A percentile compares a stretch with the other conserved stretches of the same genome.
Evolutionary conservation across 2,329 filamentous ascomycete species (phyloP).

Genomic region (Xylaria sp.): DNA sequence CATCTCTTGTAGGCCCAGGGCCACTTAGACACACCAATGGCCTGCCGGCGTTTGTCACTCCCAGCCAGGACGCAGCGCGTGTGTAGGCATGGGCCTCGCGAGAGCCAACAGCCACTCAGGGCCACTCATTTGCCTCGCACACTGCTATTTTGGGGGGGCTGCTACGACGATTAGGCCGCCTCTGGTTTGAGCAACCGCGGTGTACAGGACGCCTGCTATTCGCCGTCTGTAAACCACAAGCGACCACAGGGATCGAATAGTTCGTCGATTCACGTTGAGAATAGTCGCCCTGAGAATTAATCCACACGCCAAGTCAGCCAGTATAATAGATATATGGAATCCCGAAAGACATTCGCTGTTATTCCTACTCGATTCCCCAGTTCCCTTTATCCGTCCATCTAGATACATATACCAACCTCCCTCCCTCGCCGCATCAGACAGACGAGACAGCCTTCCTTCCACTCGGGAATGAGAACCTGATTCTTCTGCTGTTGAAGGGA

Average conservation of each 20-base stretch:
- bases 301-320: neutral
- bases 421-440: conserved; percentile 35
- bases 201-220: conserved; percentile 32
- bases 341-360: conserved; percentile 36
- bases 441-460: conserved; percentile 16
- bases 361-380: conserved; percentile 32
- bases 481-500: conserved; percentile 44
- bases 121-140: conserved; percentile 45
- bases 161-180: conserved; percentile 41
- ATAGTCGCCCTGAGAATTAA: conserved; percentile 23
- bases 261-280: conserved; percentile 31
- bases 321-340: conserved; percentile 47
- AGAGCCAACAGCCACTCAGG: conserved; percentile 42
- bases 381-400: conserved; percentile 16
- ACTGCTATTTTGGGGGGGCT: conserved; percentile 45
- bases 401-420: neutral
- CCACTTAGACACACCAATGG: conserved; percentile 46
- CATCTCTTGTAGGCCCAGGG: conserved; percentile 43
- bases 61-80: conserved; percentile 45
- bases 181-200: conserved; percentile 42
- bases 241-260: conserved; percentile 28
- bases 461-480: conserved; percentile 44
- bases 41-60: conserved; percentile 42
- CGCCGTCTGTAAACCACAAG: conserved; percentile 34
- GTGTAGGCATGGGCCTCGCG: conserved; percentile 40